Evolutionary conservation across 1,284 basidiomycete species (phyloP).

Genomic region (Malassezia caprae): DNA sequence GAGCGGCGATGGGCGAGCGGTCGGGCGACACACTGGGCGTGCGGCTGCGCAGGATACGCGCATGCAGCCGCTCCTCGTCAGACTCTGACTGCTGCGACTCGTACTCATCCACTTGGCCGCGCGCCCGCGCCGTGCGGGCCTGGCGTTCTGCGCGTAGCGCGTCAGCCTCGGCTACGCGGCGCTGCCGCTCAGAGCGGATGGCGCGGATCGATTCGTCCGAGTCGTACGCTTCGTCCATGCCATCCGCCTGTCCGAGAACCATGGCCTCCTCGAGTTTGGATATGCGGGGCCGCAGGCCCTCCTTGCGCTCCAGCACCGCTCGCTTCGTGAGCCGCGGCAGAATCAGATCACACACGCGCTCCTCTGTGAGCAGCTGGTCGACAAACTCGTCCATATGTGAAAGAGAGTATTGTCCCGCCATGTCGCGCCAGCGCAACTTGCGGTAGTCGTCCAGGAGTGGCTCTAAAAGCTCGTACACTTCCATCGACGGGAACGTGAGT

Average conservation of each 20-base stretch:
- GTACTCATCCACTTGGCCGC: neutral
- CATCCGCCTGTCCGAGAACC: constrained; percentile 45
- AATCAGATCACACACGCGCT: constrained; percentile 92
- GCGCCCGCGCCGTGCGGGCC: neutral
- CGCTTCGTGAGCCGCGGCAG: constrained; percentile 79
- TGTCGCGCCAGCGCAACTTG: constrained; percentile 71
- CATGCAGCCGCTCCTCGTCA: constrained; percentile 13
- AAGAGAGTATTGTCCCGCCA: constrained; percentile 60
- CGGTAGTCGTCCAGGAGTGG: constrained; percentile 85
- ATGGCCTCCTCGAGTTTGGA: constrained; percentile 71
- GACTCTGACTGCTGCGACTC: constrained; percentile 13
- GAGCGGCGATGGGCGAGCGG: neutral
- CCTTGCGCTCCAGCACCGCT: constrained; percentile 76
- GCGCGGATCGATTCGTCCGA: constrained; percentile 12
- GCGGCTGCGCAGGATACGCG: constrained; percentile 4
- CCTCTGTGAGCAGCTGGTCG: constrained; percentile 71
- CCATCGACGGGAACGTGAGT: constrained; percentile 77
- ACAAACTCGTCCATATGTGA: constrained; percentile 88
- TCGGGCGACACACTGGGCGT: constrained; percentile 5
- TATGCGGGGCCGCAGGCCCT: constrained; percentile 59
- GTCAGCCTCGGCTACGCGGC: constrained; percentile 5
- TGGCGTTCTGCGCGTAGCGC: neutral
- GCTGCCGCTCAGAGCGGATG: neutral
- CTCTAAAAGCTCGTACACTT: constrained; percentile 86
- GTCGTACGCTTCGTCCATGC: neutral